Percentiles rank a stretch among this genome's conserved stretches.
These are phyloP conservation scores for Nosema bombycis DNA, from an alignment of 371 early-diverging fungal genomes.

Conservation along the genomic window DNA sequence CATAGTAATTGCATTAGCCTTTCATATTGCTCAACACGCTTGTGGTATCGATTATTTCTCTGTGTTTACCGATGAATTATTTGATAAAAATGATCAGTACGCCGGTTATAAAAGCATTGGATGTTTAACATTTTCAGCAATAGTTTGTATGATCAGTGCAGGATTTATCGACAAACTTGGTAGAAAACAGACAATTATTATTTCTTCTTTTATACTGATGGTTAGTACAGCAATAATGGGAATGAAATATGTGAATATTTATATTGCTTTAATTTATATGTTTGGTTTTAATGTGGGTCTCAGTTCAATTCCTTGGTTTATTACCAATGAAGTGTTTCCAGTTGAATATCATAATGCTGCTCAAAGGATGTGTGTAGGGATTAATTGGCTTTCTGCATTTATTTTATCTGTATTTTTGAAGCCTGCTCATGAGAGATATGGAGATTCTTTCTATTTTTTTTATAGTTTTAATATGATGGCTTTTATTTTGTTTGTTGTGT, in stretches of 20 bases:
- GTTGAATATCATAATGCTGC: constrained; percentile 34
- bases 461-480: background rate
- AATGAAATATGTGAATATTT: constrained; percentile 68
- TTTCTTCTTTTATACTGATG: constrained; percentile 69
- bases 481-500: background rate
- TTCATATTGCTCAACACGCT: constrained; percentile 74
- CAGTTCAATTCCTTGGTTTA: constrained; percentile 69
- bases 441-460: background rate
- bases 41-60: constrained; percentile 80
- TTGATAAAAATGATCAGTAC: background rate
- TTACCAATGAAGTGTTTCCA: constrained; percentile 75
- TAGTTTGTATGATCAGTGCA: constrained; percentile 68
- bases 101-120: constrained; percentile 5
- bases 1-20: constrained; percentile 55
- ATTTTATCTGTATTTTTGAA: background rate
- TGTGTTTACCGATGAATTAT: constrained; percentile 67
- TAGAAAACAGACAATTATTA: constrained; percentile 72
- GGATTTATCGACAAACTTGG: constrained; percentile 74
- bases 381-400: constrained; percentile 52
- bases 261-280: constrained; percentile 71
- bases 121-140: constrained; percentile 66
- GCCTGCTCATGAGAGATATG: background rate
- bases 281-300: constrained; percentile 74
- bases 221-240: constrained; percentile 36
- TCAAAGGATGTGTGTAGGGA: constrained; percentile 2